Conservation (phyloP, 2,329 filamentous ascomycete genomes). For the Madurella mycetomatis region DNA sequence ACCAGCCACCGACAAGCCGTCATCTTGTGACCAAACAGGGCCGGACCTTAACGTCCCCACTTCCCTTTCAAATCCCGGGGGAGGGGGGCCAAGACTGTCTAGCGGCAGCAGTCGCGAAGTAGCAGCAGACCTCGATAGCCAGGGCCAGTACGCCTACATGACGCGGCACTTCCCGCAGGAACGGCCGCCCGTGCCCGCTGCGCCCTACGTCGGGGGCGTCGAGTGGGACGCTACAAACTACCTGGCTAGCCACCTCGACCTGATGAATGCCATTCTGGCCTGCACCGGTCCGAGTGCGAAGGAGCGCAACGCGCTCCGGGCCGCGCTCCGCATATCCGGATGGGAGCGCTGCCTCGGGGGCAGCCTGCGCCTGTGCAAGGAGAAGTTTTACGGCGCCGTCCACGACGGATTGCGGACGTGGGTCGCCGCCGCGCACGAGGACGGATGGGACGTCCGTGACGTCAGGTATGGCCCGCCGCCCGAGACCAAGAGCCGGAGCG, state of each 20-base stretch:
- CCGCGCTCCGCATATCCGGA: conserved; percentile 73
- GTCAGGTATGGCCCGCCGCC: conserved; percentile 68
- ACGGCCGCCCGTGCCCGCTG: conserved; percentile 84
- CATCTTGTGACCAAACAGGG: conserved; percentile 19
- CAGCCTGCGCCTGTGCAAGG: conserved; percentile 85
- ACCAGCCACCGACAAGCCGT: conserved; percentile 32
- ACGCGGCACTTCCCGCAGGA: conserved; percentile 74
- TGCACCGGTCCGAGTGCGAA: conserved; percentile 61
- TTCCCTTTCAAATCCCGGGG: no score
- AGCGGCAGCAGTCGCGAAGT: background rate
- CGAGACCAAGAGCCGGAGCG: conserved; percentile 41
- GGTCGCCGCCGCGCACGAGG: conserved; percentile 81
- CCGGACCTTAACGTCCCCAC: background rate
- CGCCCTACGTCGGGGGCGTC: conserved; percentile 92
- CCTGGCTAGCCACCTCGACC: conserved; percentile 83
- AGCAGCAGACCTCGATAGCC: conserved; percentile 29
- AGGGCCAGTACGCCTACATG: conserved; percentile 53
- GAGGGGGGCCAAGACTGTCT: no score
- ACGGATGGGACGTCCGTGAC: conserved; percentile 79
- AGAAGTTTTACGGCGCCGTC: conserved; percentile 92
- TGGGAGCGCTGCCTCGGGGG: conserved; percentile 88
- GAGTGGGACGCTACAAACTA: conserved; percentile 99
- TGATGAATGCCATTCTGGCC: conserved; percentile 85
- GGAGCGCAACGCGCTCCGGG: conserved; percentile 74
- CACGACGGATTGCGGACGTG: conserved; percentile 86